Conservation (phyloP, 805 yeast genomes). For the Saturnispora diversa region DNA sequence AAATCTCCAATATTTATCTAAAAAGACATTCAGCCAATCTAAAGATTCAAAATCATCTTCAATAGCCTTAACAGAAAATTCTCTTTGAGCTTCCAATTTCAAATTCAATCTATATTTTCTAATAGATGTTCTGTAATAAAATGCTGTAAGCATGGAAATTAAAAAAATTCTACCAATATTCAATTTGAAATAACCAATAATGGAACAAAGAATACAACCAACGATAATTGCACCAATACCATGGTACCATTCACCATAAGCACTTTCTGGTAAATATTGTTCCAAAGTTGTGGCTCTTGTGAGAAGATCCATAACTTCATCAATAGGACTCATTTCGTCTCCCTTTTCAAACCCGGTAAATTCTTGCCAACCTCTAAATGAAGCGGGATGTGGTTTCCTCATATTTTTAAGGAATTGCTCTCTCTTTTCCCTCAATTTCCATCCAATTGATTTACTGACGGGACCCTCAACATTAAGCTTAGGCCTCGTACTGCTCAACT, state of each 20-base stretch:
- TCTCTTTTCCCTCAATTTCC: slow-evolving; percentile 16
- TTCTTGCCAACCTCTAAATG: slow-evolving; percentile 90
- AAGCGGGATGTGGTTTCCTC: slow-evolving; percentile 50
- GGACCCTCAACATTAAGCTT: slow-evolving; percentile 22
- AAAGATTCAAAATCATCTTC: slow-evolving; percentile 88
- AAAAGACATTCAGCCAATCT: slow-evolving; percentile 89
- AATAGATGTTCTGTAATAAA: slow-evolving; percentile 76
- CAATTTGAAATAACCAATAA: slow-evolving; percentile 68
- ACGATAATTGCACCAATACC: slow-evolving; percentile 62
- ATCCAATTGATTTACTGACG: slow-evolving; percentile 24
- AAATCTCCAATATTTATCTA: slow-evolving; percentile 87
- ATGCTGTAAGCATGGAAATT: slow-evolving; percentile 49
- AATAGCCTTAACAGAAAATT: slow-evolving; percentile 67
- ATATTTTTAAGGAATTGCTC: slow-evolving; percentile 18
- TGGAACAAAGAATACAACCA: slow-evolving; percentile 68
- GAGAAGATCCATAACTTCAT: slow-evolving; percentile 62
- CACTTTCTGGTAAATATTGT: slow-evolving; percentile 60
- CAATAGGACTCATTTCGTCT: slow-evolving; percentile 57
- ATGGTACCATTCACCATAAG: slow-evolving; percentile 96
- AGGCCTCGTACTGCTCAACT: too few species aligned
- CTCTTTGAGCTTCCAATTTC: slow-evolving; percentile 79
- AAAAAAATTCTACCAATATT: slow-evolving; percentile 77
- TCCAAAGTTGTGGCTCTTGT: slow-evolving; percentile 69
- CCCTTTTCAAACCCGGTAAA: slow-evolving; percentile 78
- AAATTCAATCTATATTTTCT: slow-evolving; percentile 67